Evolutionary conservation across 2,329 filamentous ascomycete genomes (phyloP), one percentile per base, ranked within the genome.

Genomic region (Fusarium palustre): DNA sequence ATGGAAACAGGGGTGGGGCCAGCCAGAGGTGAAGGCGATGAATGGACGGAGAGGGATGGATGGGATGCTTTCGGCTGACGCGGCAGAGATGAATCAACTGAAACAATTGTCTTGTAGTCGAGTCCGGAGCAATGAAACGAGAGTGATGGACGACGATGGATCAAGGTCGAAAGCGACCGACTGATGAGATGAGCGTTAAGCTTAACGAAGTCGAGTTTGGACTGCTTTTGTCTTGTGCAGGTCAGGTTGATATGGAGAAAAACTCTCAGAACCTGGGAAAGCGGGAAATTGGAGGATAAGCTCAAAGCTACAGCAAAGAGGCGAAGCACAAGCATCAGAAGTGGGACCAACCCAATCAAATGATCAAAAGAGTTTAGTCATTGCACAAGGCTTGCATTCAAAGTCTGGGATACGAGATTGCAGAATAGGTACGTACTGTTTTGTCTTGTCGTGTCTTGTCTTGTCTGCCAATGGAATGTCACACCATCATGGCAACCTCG

Each of bases 81-180:
- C 20, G 31, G 31, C 20, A 31, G 25, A 49, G 3, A 20, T 7
- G 2, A 18, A 42, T 6, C 39, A 25, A 28, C 22, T 49, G 12
- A 25, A 15, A 9, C 12, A n/a, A 28, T 24, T 9, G 24, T 49
- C 22, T 31, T 4, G 24, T 13, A 31, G 18, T 20, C 36, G 22
- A 46, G 60, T 65, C 54, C 46, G 25, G 41, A n/a, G 48, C 8
- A 33, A 30, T 34, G 25, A 53, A 64, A 46, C 46, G 59, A 64
- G 53, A 38, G 59, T 33, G 33, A 59, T 47, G 46, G 53, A 52
- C 39, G 12, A 33, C 9, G 10, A 30, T 41, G 20, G 18, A 28
- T 25, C 41, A 24, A 48, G 3, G 34, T 25, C 20, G 52, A 18
- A 47, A 48, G 41, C n/a, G 36, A 65, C 28, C 25, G 24, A 41